Base-by-base conservation (phyloP, 2,329 filamentous ascomycete species). In the Paraphaeosphaeria minitans region DNA sequence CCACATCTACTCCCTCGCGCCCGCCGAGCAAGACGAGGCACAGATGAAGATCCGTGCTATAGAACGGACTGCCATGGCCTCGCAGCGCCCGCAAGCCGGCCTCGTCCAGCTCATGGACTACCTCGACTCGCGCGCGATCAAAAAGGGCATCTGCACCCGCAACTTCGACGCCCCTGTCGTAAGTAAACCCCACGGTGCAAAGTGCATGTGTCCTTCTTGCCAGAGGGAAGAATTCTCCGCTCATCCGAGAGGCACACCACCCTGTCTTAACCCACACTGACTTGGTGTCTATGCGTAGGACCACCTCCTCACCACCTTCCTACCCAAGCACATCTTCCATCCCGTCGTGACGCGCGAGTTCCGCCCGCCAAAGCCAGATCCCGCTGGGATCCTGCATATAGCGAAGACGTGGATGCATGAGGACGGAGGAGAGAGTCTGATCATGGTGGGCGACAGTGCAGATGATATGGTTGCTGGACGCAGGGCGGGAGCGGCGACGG, bases 401-500 rank as follows among this genome's bases (percentile, higher is more conserved):
- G 92, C 93, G 0, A 82, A 84, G 63, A 79, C 82, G 58, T 97
- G 93, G 93, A 88, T 67, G 63, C 67, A 71, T 50, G 74, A 76
- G 9, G 79, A 82, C 62, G 75, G 77, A 1, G 81, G 77, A 0
- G 71, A 78, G 21, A 76, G 76, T 29, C 57, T 85, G 51, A 81
- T 86, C 56, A 84, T 84, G 76, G 80, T 85, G 0, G 83, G 82
- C 10, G 83, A 85, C 58, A 93, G 89, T 16, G 87, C 96, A 56
- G 95, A 98, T 75, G 95, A 99, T 74, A 96, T 98, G 87, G 91
- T 89, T 8, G 92, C 94, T 0, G 94, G 95, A 0, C 85, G 89
- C 59, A 83, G 82, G 53, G 94, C 94, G 0, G 94, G 94, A 0
- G 92, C 93, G 1, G 90, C 92, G 35, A 98, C 95, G 0, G 93